Evolutionary conservation across 2,329 filamentous ascomycete species (phyloP).

Genomic region (Colletotrichum graminicola): DNA sequence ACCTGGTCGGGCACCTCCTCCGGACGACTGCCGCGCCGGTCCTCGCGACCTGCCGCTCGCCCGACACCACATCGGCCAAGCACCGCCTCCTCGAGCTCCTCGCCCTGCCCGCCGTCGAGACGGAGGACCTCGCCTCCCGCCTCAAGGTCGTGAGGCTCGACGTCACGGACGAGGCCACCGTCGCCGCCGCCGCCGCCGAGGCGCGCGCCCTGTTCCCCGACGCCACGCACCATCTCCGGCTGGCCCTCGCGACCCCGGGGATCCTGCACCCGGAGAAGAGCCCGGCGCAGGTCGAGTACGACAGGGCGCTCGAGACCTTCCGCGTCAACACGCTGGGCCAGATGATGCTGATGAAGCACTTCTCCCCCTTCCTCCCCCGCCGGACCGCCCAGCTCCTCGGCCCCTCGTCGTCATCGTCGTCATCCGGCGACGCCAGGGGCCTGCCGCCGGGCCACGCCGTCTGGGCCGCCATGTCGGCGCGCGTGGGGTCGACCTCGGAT

Average conservation of each 20-base stretch:
- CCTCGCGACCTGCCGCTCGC: conserved; percentile 57
- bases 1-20: conserved; percentile 62
- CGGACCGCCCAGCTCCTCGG: conserved; percentile 58
- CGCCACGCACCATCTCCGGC: conserved; percentile 69
- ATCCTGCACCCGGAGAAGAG: conserved; percentile 80
- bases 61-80: conserved; percentile 53
- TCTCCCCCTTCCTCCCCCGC: conserved; percentile 75
- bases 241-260: conserved; percentile 78
- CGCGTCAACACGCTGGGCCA: conserved; percentile 80
- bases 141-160: conserved; percentile 58
- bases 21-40: conserved; percentile 62
- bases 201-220: conserved; percentile 67
- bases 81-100: conserved; percentile 50
- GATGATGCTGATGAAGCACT: conserved; percentile 82
- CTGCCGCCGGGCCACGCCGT: conserved; percentile 63
- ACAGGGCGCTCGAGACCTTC: conserved; percentile 75
- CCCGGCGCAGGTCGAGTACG: conserved; percentile 72
- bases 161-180: conserved; percentile 71
- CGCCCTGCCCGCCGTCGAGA: not conserved
- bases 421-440: conserved; percentile 11
- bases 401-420: not conserved
- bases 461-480: conserved; percentile 82
- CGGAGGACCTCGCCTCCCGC: conserved; percentile 48
- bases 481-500: conserved; percentile 80
- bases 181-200: conserved; percentile 66